These are phyloP conservation scores for Monosporascus cannonballus DNA, from an alignment of 2,329 filamentous ascomycete genomes.

Conservation along the genomic window DNA sequence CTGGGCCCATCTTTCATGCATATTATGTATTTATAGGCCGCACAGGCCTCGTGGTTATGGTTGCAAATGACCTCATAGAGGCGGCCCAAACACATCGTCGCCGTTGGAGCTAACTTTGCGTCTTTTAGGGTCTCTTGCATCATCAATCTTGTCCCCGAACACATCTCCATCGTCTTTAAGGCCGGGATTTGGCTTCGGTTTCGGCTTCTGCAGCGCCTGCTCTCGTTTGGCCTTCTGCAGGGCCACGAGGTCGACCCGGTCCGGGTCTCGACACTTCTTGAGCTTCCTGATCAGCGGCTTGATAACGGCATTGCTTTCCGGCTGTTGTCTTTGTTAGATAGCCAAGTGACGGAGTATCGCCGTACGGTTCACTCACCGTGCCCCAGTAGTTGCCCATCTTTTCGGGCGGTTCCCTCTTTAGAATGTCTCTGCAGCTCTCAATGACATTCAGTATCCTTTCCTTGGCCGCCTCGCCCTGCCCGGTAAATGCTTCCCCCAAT, in stretches of 20 bases:
- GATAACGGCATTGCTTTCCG: slow-evolving; percentile 42
- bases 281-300: slow-evolving; percentile 62
- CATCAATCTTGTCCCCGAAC: slow-evolving; percentile 34
- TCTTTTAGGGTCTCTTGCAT: slow-evolving; percentile 31
- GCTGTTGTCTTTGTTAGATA: slow-evolving; percentile 24
- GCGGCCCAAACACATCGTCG: slow-evolving; percentile 21
- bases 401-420: slow-evolving; percentile 52
- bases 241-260: slow-evolving; percentile 65
- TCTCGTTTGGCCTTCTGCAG: slow-evolving; percentile 60
- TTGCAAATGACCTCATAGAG: slow-evolving; percentile 12
- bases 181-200: slow-evolving; percentile 27
- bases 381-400: slow-evolving; percentile 49
- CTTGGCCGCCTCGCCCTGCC: slow-evolving; percentile 17
- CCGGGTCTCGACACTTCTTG: slow-evolving; percentile 67
- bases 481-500: slow-evolving; percentile 34
- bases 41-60: too few relatives aligned
- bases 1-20: too few relatives aligned
- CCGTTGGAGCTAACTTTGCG: slow-evolving; percentile 24
- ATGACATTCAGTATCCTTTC: slow-evolving; percentile 46
- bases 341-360: slow-evolving; percentile 17
- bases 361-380: slow-evolving; percentile 31
- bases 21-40: too few relatives aligned
- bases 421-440: slow-evolving; percentile 45
- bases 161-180: slow-evolving; percentile 40
- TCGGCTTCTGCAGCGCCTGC: slow-evolving; percentile 35